Evolutionary conservation across 192 early-diverging fungal genomes (phyloP).

Genomic region (Backusella mclennaniae): DNA sequence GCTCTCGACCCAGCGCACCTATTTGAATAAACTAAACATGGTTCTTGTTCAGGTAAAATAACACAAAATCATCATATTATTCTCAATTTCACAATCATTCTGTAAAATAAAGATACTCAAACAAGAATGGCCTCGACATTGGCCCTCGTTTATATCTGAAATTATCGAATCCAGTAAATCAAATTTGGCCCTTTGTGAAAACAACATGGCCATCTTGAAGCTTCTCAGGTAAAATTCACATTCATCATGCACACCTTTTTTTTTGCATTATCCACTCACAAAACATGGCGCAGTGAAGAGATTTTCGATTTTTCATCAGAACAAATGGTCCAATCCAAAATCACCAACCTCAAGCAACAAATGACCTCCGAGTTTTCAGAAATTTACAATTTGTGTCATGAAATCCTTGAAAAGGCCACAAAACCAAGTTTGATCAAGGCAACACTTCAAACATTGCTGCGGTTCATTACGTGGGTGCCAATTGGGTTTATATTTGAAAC

Average conservation of each 20-base stretch:
- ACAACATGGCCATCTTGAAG: constrained; percentile 99
- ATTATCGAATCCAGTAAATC: constrained; percentile 91
- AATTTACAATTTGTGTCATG: constrained; percentile 91
- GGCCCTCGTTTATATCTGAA: constrained; percentile 98
- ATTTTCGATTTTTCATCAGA: constrained; percentile 99
- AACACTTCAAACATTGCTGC: constrained; percentile 89
- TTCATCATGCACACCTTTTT: no score
- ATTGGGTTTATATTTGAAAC: constrained; percentile 98
- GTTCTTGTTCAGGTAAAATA: constrained; percentile 87
- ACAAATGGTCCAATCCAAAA: constrained; percentile 96
- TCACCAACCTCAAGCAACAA: constrained; percentile 88
- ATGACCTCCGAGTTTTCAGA: constrained; percentile 96
- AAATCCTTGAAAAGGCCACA: constrained; percentile 89
- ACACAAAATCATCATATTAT: not conserved
- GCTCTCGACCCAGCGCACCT: constrained; percentile 70
- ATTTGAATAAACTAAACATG: constrained; percentile 93
- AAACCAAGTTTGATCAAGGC: constrained; percentile 88
- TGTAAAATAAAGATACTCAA: constrained; percentile 56
- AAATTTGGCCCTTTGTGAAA: constrained; percentile 92
- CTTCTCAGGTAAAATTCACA: constrained; percentile 70
- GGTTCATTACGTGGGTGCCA: constrained; percentile 98
- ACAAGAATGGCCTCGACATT: constrained; percentile 99
- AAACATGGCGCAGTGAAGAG: constrained; percentile 61
- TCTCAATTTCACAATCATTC: not conserved
- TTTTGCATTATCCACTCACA: no score